Conservation (phyloP, 768 basidiomycete genomes). For the Tricholoma flavovirens region DNA sequence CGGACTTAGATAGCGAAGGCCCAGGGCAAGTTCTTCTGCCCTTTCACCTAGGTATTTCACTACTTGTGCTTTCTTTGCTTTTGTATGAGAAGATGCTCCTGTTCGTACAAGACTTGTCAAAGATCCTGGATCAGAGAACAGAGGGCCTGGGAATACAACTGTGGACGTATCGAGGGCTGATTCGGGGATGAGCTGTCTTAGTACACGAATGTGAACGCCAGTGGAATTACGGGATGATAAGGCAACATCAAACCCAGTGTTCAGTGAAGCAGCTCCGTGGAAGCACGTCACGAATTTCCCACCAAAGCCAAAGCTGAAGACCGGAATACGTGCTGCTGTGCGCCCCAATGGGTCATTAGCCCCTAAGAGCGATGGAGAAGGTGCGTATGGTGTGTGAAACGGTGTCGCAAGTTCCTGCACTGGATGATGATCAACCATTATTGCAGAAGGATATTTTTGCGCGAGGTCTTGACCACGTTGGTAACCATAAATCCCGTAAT, state of each 20-base stretch:
- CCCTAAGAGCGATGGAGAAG: slow-evolving; percentile 78
- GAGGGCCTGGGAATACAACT: slow-evolving; percentile 76
- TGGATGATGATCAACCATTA: slow-evolving; percentile 8
- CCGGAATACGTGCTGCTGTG: slow-evolving; percentile 64
- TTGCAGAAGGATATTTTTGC: slow-evolving; percentile 10
- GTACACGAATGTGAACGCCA: slow-evolving; percentile 56
- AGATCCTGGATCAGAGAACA: slow-evolving; percentile 71
- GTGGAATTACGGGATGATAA: slow-evolving; percentile 67
- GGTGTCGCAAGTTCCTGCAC: slow-evolving; percentile 34
- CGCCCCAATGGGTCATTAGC: slow-evolving; percentile 79
- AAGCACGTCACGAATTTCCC: slow-evolving; percentile 88
- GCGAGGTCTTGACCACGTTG: slow-evolving; percentile 13
- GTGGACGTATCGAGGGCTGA: slow-evolving; percentile 51
- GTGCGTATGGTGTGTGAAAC: slow-evolving; percentile 62
- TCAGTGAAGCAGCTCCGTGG: slow-evolving; percentile 60
- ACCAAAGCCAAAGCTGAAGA: slow-evolving; percentile 91
- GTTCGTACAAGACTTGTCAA: slow-evolving; percentile 65
- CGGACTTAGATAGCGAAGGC: slow-evolving; percentile 60
- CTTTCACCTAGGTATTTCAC: slow-evolving; percentile 72
- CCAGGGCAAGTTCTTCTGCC: slow-evolving; percentile 70
- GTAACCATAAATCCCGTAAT: slow-evolving; percentile 20
- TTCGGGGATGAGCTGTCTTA: slow-evolving; percentile 68
- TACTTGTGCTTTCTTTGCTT: slow-evolving; percentile 80
- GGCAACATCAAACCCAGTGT: slow-evolving; percentile 74
- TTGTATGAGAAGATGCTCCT: slow-evolving; percentile 56